Base-by-base conservation (phyloP, 2,329 filamentous ascomycete genomes). In the Mycosphaerelloides madeirae region DNA sequence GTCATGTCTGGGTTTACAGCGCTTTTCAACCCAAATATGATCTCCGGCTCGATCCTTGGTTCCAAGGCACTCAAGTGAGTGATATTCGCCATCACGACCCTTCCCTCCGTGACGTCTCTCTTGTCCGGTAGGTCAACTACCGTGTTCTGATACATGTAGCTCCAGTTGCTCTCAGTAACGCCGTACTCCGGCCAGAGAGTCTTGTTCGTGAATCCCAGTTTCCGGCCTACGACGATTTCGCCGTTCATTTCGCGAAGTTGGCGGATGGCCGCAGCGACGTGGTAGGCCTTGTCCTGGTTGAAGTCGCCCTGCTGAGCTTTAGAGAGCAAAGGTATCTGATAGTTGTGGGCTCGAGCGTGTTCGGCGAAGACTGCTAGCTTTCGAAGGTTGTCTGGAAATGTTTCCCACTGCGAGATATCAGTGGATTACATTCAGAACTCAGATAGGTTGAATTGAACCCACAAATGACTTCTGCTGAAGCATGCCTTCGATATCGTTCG, bases 171-270 rank as follows among this genome's bases (percentile, higher is more conserved):
- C 12, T 47, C 49, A 19, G 46, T 36, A 6, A 55, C 39, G 16
- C 48, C 49, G 31, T 55, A 53, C 19, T 55, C 43, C n/a, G 41
- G 46, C 53, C 50, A 52, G 13, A 53, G 44, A 4, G 43, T 43
- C 31, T 41, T 40, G 31, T 55, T 55, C 16, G 50, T 49, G 32
- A 55, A 55, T 18, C 53, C 53, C 16, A 55, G 46, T 16, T 53
- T 55, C 3, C 53, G 43, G 9, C 53, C 53, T 9, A 48, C 48
- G 3, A 50, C 46, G 13, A 52, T 31, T 32, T 55, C 53, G 13
- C 53, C 53, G 31, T 55, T 55, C 50, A 53, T 55, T 29, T 55
- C 50, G 6, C 53, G 48, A n/a, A 55, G 43, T 31, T 53, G 49
- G 31, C 46, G 46, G 29, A 55, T 53, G 6, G 53, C 53, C 15